These are phyloP conservation scores for Xylaria castorea DNA, from an alignment of 495 filamentous ascomycete species.

Conservation along the genomic window DNA sequence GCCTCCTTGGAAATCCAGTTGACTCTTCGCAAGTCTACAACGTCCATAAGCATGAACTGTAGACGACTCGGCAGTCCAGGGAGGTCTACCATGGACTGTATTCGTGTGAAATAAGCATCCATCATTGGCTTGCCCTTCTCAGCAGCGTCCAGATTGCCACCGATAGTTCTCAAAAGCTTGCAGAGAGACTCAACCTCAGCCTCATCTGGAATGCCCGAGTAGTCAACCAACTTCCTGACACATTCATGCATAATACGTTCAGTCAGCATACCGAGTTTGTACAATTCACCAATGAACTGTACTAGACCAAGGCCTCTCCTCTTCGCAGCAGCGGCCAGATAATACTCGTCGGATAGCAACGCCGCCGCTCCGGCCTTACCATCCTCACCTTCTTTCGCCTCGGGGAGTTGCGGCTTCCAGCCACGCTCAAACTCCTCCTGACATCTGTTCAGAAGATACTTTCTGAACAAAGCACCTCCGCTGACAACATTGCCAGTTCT, in stretches of 20 bases:
- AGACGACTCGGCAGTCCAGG: slow-evolving; percentile 83
- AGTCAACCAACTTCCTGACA: slow-evolving; percentile 95
- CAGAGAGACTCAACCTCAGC: slow-evolving; percentile 94
- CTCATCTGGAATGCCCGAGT: slow-evolving; percentile 91
- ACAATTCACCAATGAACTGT: slow-evolving; percentile 98
- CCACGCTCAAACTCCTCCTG: slow-evolving; percentile 99
- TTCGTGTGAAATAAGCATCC: slow-evolving; percentile 92
- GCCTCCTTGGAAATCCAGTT: slow-evolving; percentile 86
- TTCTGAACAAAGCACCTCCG: slow-evolving; percentile 93
- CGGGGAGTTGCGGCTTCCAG: slow-evolving; percentile 90
- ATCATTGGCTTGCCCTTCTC: slow-evolving; percentile 84
- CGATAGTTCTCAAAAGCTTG: slow-evolving; percentile 91
- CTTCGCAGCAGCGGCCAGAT: slow-evolving; percentile 93
- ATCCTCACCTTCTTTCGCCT: slow-evolving; percentile 76
- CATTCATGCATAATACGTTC: slow-evolving; percentile 99
- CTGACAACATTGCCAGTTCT: slow-evolving; percentile 84
- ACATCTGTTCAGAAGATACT: slow-evolving; percentile 97
- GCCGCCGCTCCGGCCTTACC: slow-evolving; percentile 68
- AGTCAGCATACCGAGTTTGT: slow-evolving; percentile 98
- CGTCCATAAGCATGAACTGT: slow-evolving; percentile 95
- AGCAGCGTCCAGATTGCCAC: slow-evolving; percentile 78
- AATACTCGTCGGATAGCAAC: slow-evolving; percentile 97
- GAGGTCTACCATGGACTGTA: slow-evolving; percentile 77
- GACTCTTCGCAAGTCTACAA: slow-evolving; percentile 77
- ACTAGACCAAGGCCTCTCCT: slow-evolving; percentile 95